Conservation (phyloP, 2,329 filamentous ascomycete species). For the Magnaporthiopsis rhizophila region DNA sequence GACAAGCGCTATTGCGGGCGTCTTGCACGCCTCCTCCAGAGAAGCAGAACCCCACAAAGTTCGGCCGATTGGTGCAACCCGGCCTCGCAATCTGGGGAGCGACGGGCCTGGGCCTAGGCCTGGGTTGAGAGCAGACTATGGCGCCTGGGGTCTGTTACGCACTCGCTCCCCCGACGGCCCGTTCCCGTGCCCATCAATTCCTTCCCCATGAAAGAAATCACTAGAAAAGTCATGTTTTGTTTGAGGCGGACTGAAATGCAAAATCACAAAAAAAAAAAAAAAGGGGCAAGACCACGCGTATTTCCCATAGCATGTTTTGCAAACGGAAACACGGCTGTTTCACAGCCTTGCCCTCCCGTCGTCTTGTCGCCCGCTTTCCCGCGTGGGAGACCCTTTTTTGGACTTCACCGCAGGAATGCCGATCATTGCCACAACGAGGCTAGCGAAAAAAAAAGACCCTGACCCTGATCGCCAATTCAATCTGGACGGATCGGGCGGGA, state of each 20-base stretch:
- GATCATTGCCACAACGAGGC: neutral
- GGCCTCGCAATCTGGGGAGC: too few species aligned
- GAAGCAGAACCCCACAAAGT: too few species aligned
- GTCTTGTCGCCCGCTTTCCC: neutral
- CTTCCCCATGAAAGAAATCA: neutral
- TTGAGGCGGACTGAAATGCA: neutral
- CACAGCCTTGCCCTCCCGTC: neutral
- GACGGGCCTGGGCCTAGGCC: too few species aligned
- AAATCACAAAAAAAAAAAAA: neutral
- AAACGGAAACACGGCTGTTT: neutral
- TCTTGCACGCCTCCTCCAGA: too few species aligned
- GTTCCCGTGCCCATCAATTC: neutral
- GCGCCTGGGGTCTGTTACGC: neutral
- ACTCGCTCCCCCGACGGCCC: neutral
- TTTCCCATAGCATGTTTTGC: neutral
- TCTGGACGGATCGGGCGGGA: neutral
- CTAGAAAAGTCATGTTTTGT: neutral
- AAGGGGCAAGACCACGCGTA: neutral
- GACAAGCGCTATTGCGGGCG: too few species aligned
- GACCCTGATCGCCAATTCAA: neutral
- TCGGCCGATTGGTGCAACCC: too few species aligned
- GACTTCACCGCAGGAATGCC: neutral
- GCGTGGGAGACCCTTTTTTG: neutral
- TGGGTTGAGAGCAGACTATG: neutral
- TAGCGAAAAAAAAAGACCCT: neutral